Conservation (phyloP, 2,329 filamentous ascomycete species). For the Madurella fahalii region DNA sequence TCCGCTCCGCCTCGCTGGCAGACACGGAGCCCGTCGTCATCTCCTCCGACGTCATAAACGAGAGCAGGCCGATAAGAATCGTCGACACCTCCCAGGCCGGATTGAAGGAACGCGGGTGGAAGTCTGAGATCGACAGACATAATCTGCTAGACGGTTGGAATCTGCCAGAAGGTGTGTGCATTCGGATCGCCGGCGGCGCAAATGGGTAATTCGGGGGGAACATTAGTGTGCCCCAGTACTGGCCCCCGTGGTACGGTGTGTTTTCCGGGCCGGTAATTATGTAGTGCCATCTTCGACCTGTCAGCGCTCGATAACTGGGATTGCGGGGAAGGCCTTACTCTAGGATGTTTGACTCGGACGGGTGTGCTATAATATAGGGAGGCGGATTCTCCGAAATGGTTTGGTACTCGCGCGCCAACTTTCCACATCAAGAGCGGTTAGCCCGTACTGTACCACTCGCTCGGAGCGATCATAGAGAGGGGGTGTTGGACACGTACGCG, state of each 20-base stretch:
- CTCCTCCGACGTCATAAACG: slow-evolving; percentile 98
- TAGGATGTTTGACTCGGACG: slow-evolving; percentile 85
- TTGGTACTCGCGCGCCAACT: slow-evolving; percentile 62
- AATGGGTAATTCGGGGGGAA: slow-evolving; percentile 98
- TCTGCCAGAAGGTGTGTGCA: slow-evolving; percentile 95
- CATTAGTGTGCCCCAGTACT: slow-evolving; percentile 96
- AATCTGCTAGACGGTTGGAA: slow-evolving; percentile 91
- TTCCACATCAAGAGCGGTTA: slow-evolving; percentile 5
- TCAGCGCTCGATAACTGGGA: too few species aligned
- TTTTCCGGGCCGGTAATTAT: slow-evolving; percentile 91
- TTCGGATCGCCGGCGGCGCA: slow-evolving; percentile 92
- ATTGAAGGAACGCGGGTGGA: slow-evolving; percentile 97
- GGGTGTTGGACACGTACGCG: slow-evolving; percentile 19
- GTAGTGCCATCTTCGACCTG: slow-evolving; percentile 72
- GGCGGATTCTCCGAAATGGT: slow-evolving; percentile 69
- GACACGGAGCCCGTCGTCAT: slow-evolving; percentile 93
- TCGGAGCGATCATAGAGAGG: too few species aligned
- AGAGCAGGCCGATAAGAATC: slow-evolving; percentile 87
- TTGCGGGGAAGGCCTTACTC: slow-evolving; percentile 53
- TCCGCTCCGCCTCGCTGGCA: slow-evolving; percentile 71
- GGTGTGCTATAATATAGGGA: slow-evolving; percentile 83
- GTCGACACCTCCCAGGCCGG: slow-evolving; percentile 98
- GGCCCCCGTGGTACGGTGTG: slow-evolving; percentile 89
- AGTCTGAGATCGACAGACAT: slow-evolving; percentile 94
- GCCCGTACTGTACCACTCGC: not conserved